A percentile compares a stretch with the other conserved stretches of the same genome.
Conservation (phyloP, 345 rosid species). For the Brassica rapa region DNA sequence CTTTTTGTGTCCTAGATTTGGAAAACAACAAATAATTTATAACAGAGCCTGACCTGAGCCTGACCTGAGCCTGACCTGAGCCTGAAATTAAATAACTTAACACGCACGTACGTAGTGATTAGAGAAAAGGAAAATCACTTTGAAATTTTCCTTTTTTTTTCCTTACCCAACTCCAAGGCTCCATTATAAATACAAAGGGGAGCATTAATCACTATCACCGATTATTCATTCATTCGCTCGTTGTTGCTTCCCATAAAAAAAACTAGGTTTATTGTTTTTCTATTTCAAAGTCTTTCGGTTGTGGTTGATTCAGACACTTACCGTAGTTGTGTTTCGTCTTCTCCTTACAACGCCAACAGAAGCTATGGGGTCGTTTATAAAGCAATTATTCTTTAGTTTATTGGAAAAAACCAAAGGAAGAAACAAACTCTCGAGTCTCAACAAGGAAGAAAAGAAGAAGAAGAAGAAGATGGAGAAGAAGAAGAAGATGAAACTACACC, state of each 20-base stretch:
- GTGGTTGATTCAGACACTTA: no score
- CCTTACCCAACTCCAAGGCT: no score
- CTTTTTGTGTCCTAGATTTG: not conserved
- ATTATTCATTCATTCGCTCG: no score
- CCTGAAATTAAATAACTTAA: no score
- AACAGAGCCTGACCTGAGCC: not conserved
- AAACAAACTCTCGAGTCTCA: not conserved
- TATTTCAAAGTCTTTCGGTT: not conserved
- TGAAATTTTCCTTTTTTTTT: no score
- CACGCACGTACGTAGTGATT: no score
- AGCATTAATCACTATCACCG: no score
- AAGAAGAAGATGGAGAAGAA: no score
- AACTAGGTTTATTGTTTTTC: not conserved
- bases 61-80: no score
- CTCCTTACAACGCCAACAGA: not conserved
- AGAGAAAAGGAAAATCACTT: no score
- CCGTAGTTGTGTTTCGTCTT: no score
- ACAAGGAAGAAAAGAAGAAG: not conserved
- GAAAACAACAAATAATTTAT: not conserved
- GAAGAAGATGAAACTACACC: constrained; percentile 6
- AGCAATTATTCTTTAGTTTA: not conserved
- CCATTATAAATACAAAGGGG: no score
- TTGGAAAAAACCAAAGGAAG: not conserved
- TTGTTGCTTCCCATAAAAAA: not conserved
- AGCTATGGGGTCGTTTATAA: not conserved